These are phyloP conservation scores for Diutina sp. DNA, from an alignment of 1,139 yeast species.

Conservation along the genomic window DNA sequence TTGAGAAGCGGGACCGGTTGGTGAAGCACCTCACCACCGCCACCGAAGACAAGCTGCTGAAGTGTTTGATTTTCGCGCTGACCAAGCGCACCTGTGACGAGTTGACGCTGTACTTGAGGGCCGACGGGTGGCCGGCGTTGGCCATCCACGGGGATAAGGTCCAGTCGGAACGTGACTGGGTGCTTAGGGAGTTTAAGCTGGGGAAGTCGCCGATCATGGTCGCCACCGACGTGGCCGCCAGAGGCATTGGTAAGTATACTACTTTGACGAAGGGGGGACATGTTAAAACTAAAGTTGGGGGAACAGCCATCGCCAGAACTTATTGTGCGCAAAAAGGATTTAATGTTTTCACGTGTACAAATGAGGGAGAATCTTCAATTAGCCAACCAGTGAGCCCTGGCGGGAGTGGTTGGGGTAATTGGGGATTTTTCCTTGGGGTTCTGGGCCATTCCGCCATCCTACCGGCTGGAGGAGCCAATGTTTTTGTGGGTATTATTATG, in stretches of 20 bases:
- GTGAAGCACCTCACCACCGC: slow-evolving; percentile 76
- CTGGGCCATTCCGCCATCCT: not conserved
- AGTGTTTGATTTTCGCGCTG: slow-evolving; percentile 79
- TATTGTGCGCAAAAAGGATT: not conserved
- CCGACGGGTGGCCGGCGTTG: slow-evolving; percentile 98
- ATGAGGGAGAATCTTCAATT: not conserved
- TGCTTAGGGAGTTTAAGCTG: slow-evolving; percentile 76
- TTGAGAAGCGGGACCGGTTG: slow-evolving; percentile 86
- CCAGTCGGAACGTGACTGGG: slow-evolving; percentile 99
- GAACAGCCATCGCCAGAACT: not conserved
- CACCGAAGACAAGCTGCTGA: slow-evolving; percentile 65
- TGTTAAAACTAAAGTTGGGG: not conserved
- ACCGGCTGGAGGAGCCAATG: not conserved
- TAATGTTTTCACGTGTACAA: not conserved
- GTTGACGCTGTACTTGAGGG: slow-evolving; percentile 79
- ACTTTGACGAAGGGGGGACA: not conserved
- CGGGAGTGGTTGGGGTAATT: not conserved
- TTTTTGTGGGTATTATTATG: no score
- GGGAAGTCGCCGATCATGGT: slow-evolving; percentile 96
- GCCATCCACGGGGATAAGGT: slow-evolving; percentile 99
- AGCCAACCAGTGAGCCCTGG: not conserved
- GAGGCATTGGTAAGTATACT: slow-evolving; percentile 97
- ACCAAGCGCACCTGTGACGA: slow-evolving; percentile 98
- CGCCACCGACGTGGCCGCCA: slow-evolving; percentile 98
- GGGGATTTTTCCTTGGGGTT: not conserved